A percentile compares a stretch with the other conserved stretches of the same genome.
These are phyloP conservation scores for Vicia faba DNA, from an alignment of 306 rosid species.

Conservation along the genomic window DNA sequence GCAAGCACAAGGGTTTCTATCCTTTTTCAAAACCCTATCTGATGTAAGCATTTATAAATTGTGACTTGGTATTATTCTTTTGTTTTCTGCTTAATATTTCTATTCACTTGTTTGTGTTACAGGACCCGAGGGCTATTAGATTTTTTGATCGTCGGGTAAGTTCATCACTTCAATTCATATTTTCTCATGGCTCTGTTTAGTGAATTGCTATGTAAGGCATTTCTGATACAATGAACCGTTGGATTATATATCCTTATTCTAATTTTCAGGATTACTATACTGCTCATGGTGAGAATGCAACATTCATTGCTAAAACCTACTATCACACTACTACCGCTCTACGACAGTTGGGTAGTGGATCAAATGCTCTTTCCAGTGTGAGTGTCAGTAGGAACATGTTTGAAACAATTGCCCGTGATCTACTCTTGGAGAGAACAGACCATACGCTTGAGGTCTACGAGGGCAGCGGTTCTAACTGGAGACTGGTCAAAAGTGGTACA, in stretches of 20 bases:
- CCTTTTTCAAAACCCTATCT: slow-evolving; percentile 86
- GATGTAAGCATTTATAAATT: slow-evolving; percentile 48
- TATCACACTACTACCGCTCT: slow-evolving; percentile 86
- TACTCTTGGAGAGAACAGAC: slow-evolving; percentile 89
- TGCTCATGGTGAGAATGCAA: slow-evolving; percentile 93
- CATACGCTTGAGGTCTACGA: slow-evolving; percentile 91
- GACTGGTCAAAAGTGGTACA: slow-evolving; percentile 78
- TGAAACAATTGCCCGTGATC: slow-evolving; percentile 82
- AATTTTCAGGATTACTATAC: slow-evolving; percentile 82
- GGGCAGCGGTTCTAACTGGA: slow-evolving; percentile 94
- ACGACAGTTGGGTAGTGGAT: slow-evolving; percentile 78
- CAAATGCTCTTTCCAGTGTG: slow-evolving; percentile 75
- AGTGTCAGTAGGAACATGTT: slow-evolving; percentile 83
- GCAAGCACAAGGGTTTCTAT: slow-evolving; percentile 95
- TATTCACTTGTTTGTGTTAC: slow-evolving; percentile 43
- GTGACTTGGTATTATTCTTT: slow-evolving; percentile 15
- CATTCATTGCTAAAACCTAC: slow-evolving; percentile 85
- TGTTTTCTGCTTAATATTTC: slow-evolving; percentile 19
- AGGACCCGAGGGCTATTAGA: slow-evolving; percentile 93
- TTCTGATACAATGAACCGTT: background rate
- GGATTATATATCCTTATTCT: slow-evolving; percentile 22
- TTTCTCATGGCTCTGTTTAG: slow-evolving; percentile 6
- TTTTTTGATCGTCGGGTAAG: slow-evolving; percentile 93
- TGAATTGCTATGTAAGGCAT: slow-evolving; percentile 20
- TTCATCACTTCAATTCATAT: slow-evolving; percentile 22